These are phyloP conservation scores for Podaxis sp. DNA, from an alignment of 768 basidiomycete species.

Conservation along the genomic window DNA sequence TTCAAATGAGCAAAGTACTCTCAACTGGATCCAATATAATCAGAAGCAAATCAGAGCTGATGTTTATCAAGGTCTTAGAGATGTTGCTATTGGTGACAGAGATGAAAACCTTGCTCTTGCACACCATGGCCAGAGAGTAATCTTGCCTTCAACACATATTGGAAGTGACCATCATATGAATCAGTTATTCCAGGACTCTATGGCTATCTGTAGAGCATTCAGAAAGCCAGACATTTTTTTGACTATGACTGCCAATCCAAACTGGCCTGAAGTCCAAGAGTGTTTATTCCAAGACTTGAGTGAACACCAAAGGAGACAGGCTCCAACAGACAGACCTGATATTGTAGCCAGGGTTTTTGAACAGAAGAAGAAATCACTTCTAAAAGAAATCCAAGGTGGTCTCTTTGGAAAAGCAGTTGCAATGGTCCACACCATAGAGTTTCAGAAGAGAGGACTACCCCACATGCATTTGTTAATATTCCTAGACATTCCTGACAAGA, in stretches of 20 bases:
- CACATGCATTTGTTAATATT: conserved; percentile 54
- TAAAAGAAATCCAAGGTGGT: conserved; percentile 36
- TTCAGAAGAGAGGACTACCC: conserved; percentile 57
- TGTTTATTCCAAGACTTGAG: not conserved
- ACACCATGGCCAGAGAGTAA: conserved; percentile 23
- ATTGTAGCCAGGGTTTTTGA: conserved; percentile 46
- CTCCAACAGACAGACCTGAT: conserved; percentile 42
- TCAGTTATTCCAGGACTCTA: conserved; percentile 39
- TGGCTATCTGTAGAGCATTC: conserved; percentile 40
- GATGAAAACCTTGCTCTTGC: not conserved
- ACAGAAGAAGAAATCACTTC: conserved; percentile 35
- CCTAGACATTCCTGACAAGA: conserved; percentile 31
- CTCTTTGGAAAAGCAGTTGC: conserved; percentile 43
- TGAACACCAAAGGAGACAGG: too few species aligned
- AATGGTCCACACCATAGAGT: conserved; percentile 53
- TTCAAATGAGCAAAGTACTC: conserved; percentile 36
- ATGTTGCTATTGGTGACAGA: conserved; percentile 15
- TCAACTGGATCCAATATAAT: conserved; percentile 35
- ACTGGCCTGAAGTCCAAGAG: conserved; percentile 41
- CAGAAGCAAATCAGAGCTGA: conserved; percentile 36
- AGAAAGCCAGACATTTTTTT: conserved; percentile 43
- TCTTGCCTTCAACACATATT: conserved; percentile 32
- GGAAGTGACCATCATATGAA: conserved; percentile 38
- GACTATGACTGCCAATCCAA: conserved; percentile 49
- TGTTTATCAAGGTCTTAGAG: conserved; percentile 25